Conservation (phyloP, 768 basidiomycete genomes). For the Tulasnella sp. region DNA sequence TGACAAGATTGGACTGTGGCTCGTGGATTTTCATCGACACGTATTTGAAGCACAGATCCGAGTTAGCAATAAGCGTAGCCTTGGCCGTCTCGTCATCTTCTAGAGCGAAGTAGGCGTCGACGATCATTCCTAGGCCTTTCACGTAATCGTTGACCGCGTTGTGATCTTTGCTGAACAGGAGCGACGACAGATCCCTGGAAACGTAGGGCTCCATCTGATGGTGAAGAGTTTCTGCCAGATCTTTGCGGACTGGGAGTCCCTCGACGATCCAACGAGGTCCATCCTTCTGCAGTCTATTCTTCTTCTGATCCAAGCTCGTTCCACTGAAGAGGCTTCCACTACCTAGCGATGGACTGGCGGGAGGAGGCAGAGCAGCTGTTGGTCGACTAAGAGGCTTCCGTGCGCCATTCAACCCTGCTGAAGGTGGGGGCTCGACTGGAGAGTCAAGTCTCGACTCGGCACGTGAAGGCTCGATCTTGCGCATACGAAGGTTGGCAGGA, state of each 20-base stretch:
- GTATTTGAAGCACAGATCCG: constrained; percentile 89
- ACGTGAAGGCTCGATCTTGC: constrained; percentile 33
- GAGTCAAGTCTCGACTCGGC: constrained; percentile 35
- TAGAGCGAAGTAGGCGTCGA: constrained; percentile 48
- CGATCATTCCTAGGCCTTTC: constrained; percentile 57
- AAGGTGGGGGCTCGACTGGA: constrained; percentile 26
- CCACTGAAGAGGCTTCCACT: constrained; percentile 37
- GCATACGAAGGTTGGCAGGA: constrained; percentile 55
- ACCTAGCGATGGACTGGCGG: constrained; percentile 26
- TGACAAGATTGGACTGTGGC: constrained; percentile 78
- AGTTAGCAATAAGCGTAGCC: constrained; percentile 66
- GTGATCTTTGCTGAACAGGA: constrained; percentile 91
- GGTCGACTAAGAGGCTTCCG: constrained; percentile 33
- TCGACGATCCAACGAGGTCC: constrained; percentile 77
- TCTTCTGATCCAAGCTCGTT: constrained; percentile 51
- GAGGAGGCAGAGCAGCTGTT: constrained; percentile 25
- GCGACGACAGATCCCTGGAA: constrained; percentile 60
- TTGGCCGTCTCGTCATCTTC: constrained; percentile 36
- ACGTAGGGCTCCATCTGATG: constrained; percentile 84
- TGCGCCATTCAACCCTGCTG: constrained; percentile 22
- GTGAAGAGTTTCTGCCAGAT: constrained; percentile 74
- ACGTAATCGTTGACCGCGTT: constrained; percentile 89
- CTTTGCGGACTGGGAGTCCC: constrained; percentile 68
- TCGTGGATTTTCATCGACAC: constrained; percentile 81
- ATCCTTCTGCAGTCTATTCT: constrained; percentile 60